Conservation (phyloP, 1,139 yeast genomes). For the Schwanniomyces etchellsii region DNA sequence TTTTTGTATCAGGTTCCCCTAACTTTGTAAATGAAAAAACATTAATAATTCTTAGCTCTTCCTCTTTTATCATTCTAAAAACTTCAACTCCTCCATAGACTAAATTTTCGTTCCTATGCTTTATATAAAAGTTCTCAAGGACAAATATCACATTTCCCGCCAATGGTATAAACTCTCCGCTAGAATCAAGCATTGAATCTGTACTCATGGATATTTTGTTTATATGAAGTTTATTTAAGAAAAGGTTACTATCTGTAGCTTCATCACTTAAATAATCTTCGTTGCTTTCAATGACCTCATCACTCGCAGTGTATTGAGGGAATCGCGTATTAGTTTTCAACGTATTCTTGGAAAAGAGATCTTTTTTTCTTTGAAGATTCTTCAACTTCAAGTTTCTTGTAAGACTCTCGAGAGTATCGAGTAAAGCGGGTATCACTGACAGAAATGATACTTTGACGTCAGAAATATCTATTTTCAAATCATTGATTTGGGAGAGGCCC, state of each 20-base stretch:
- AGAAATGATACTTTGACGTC: slow-evolving; percentile 36
- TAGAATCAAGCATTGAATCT: slow-evolving; percentile 35
- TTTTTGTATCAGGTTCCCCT: too few relatives aligned
- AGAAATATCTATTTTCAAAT: slow-evolving; percentile 44
- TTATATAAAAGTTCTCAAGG: slow-evolving; percentile 27
- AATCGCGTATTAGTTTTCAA: slow-evolving; percentile 12
- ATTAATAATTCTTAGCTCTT: too few relatives aligned
- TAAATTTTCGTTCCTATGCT: slow-evolving; percentile 35
- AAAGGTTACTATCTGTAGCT: slow-evolving; percentile 6
- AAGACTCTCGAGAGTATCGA: slow-evolving; percentile 26
- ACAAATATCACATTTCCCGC: slow-evolving; percentile 22
- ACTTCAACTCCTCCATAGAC: slow-evolving; percentile 44
- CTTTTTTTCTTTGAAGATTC: slow-evolving; percentile 25
- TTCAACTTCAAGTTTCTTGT: slow-evolving; percentile 27
- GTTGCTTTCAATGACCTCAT: slow-evolving; percentile 10
- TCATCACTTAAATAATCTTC: slow-evolving; percentile 5
- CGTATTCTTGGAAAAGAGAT: slow-evolving; percentile 7
- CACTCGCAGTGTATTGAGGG: slow-evolving; percentile 27
- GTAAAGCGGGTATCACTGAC: slow-evolving; percentile 31
- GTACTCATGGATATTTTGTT: slow-evolving; percentile 31
- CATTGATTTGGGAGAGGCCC: slow-evolving; percentile 44
- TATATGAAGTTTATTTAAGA: slow-evolving; percentile 31
- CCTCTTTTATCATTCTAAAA: too few relatives aligned
- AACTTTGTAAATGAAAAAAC: too few relatives aligned
- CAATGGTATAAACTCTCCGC: slow-evolving; percentile 34